phyloP scores from a whole-genome alignment of 371 early-diverging fungal genomes.

The Umbelopsis sp. region DNA sequence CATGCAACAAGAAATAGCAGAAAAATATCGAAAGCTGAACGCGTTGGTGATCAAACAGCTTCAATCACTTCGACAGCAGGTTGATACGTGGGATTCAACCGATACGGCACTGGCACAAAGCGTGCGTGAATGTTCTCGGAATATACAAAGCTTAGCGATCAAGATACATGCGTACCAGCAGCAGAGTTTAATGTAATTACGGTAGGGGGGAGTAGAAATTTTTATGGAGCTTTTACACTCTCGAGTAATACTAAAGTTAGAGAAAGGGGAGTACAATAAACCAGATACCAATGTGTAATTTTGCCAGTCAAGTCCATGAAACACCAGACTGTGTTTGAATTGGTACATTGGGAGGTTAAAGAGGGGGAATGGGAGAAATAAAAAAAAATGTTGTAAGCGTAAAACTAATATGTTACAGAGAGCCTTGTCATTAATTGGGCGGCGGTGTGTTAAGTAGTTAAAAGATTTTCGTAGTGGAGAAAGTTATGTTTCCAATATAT shows the following conservation, averaged over 20 bases:
- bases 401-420: background rate
- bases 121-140: constrained; percentile 11
- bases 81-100: background rate
- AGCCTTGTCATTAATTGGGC: no score
- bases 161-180: constrained; percentile 6
- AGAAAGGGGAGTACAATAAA: background rate
- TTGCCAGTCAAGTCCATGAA: background rate
- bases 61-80: background rate
- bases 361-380: background rate
- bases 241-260: background rate
- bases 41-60: background rate
- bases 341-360: background rate
- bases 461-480: background rate
- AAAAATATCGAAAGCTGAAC: background rate
- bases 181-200: constrained; percentile 10
- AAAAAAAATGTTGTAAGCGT: background rate
- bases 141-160: background rate
- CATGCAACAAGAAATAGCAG: background rate
- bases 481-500: background rate
- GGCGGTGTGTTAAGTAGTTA: background rate
- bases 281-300: constrained; percentile 5
- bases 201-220: background rate
- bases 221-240: background rate
- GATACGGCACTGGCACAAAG: background rate
- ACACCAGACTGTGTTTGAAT: background rate